Conservation (phyloP, 164 flowering plant genomes). For the Paratinospora sagittata region DNA sequence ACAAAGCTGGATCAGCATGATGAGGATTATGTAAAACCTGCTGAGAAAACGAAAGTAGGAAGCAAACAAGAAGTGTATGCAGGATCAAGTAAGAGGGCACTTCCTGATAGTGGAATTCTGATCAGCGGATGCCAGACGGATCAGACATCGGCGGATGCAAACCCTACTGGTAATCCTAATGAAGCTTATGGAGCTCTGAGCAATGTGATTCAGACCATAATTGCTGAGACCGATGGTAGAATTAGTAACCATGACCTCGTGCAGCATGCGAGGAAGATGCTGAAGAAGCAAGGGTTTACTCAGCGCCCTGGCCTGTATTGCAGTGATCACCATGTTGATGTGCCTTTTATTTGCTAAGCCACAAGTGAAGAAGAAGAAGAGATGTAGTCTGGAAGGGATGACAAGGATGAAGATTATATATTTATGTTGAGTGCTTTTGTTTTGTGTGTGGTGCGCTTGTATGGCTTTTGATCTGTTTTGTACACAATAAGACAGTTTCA, state of each 20-base stretch:
- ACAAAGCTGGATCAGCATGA: constrained; percentile 71
- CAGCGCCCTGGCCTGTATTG: constrained; percentile 96
- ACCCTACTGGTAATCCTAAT: constrained; percentile 47
- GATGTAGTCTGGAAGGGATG: background rate
- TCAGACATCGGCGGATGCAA: constrained; percentile 91
- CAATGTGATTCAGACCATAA: constrained; percentile 84
- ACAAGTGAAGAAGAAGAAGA: no score
- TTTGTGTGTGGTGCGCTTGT: constrained; percentile 3
- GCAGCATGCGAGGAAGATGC: constrained; percentile 53
- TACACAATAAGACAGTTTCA: constrained; percentile 8
- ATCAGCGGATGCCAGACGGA: constrained; percentile 90
- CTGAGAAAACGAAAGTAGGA: constrained; percentile 50
- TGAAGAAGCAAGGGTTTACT: constrained; percentile 69
- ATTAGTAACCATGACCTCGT: constrained; percentile 66
- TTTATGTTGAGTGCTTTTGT: background rate
- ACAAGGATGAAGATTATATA: background rate
- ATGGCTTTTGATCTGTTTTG: background rate
- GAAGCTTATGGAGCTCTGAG: constrained; percentile 90
- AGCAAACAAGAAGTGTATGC: constrained; percentile 77
- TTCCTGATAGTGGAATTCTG: constrained; percentile 60
- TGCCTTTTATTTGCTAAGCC: constrained; percentile 58
- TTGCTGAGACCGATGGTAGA: constrained; percentile 45
- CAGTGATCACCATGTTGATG: constrained; percentile 51
- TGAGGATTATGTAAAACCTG: constrained; percentile 68
- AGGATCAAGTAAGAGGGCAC: constrained; percentile 43